A percentile compares a stretch with the other conserved stretches of the same genome.
These are phyloP conservation scores for Capsicum baccatum DNA, from an alignment of 257 asterid species.

Conservation along the genomic window DNA sequence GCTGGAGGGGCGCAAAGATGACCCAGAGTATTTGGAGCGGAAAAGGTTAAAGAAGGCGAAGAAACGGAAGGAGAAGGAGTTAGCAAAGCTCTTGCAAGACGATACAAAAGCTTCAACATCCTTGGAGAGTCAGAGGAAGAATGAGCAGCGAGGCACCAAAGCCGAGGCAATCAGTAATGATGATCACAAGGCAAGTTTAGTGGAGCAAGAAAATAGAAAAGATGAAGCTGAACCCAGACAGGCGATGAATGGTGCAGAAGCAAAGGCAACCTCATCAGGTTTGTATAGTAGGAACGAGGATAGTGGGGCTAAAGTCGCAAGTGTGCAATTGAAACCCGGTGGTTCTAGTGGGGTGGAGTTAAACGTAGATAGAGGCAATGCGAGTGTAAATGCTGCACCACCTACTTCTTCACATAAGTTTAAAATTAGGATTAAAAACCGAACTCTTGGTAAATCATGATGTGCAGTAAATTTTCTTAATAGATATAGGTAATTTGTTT, in stretches of 20 bases:
- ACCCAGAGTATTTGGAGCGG: conserved; percentile 62
- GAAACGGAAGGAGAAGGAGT: conserved; percentile 86
- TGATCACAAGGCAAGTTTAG: conserved; percentile 27
- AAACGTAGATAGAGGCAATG: conserved; percentile 45
- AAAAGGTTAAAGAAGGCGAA: conserved; percentile 82
- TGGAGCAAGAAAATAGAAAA: conserved; percentile 32
- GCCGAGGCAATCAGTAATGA: conserved; percentile 27
- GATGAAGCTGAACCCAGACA: conserved; percentile 38
- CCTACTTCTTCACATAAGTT: conserved; percentile 62
- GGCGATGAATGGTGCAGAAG: conserved; percentile 34
- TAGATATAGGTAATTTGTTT: not conserved
- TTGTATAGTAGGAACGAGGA: conserved; percentile 29
- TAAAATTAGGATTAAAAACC: conserved; percentile 75
- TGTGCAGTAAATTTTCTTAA: conserved; percentile 31
- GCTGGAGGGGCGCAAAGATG: conserved; percentile 47
- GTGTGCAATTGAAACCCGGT: conserved; percentile 37
- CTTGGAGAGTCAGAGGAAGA: conserved; percentile 21
- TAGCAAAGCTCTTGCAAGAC: conserved; percentile 63
- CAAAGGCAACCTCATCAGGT: conserved; percentile 38
- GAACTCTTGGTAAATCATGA: conserved; percentile 60
- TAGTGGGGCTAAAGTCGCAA: conserved; percentile 34
- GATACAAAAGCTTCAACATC: conserved; percentile 43
- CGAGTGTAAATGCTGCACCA: conserved; percentile 44
- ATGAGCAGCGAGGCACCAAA: conserved; percentile 1
- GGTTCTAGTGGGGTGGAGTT: conserved; percentile 47